Conservation (phyloP, 2,329 filamentous ascomycete species). For the Alternaria ventricosa region DNA sequence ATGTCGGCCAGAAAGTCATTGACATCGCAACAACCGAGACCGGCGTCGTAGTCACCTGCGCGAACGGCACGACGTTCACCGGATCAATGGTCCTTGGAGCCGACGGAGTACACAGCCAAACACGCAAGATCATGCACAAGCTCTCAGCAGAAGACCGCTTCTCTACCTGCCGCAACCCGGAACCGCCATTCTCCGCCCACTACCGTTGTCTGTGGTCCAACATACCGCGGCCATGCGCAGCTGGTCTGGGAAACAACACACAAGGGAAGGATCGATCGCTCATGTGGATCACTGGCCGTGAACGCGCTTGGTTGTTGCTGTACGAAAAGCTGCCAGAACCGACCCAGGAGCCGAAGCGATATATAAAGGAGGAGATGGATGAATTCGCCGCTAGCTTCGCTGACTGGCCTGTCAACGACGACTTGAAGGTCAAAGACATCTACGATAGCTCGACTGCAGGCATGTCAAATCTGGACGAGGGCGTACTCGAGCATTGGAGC, state of each 20-base stretch:
- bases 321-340: not conserved
- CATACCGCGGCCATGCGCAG: not conserved
- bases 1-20: not conserved
- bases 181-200: not conserved
- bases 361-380: not conserved
- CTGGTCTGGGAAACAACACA: not conserved
- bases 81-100: not conserved
- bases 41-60: not conserved
- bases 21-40: not conserved
- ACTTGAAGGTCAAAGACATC: not conserved
- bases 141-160: not conserved
- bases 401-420: slow-evolving; percentile 2
- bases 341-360: not conserved
- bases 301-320: not conserved
- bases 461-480: slow-evolving; percentile 2
- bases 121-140: not conserved
- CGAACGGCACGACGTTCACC: not conserved
- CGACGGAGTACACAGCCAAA: slow-evolving; percentile 1
- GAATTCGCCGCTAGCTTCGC: not conserved
- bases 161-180: not conserved
- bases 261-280: not conserved
- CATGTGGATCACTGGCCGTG: not conserved
- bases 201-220: slow-evolving; percentile 2
- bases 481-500: slow-evolving; percentile 3
- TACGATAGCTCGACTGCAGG: not conserved